Percentiles rank a stretch among this genome's conserved stretches.
Conservation (phyloP, 1,139 yeast genomes). For the Geotrichum reessii region DNA sequence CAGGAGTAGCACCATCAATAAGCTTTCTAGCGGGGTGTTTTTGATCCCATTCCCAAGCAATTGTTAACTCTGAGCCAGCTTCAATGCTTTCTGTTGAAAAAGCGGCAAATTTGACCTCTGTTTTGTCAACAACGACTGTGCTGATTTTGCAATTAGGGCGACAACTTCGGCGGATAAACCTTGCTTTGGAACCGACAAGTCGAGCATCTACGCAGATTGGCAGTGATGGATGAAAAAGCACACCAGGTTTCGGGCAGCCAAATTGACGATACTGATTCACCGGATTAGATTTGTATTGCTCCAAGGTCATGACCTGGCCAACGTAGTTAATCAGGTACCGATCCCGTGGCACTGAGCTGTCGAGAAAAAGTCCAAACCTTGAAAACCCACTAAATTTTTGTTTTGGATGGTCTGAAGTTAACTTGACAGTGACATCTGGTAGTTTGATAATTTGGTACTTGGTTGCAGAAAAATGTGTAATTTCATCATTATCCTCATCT, state of each 20-base stretch:
- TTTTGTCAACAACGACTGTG: conserved; percentile 45
- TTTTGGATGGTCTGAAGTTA: conserved; percentile 51
- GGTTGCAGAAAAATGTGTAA: conserved; percentile 20
- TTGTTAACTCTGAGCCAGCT: conserved; percentile 60
- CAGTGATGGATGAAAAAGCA: conserved; percentile 46
- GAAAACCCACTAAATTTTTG: conserved; percentile 69
- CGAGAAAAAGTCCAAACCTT: conserved; percentile 58
- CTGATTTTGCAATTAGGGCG: conserved; percentile 63
- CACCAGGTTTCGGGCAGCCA: conserved; percentile 83
- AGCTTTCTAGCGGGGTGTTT: conserved; percentile 65
- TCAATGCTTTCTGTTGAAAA: conserved; percentile 54
- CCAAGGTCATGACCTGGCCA: conserved; percentile 67
- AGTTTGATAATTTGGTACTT: conserved; percentile 28
- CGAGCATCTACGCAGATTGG: conserved; percentile 74
- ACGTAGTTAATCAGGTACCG: conserved; percentile 57
- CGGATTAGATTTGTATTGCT: conserved; percentile 56
- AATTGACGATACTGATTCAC: conserved; percentile 73
- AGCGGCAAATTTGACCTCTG: conserved; percentile 51
- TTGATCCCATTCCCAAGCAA: conserved; percentile 86
- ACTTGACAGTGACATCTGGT: conserved; percentile 36
- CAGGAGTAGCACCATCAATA: conserved; percentile 39
- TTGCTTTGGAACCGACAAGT: conserved; percentile 65
- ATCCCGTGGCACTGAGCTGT: conserved; percentile 42
- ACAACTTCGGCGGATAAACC: conserved; percentile 75
- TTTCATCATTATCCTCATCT: neutral